Percentiles rank a stretch among this genome's conserved stretches.
These are phyloP conservation scores for Colletotrichum salicis DNA, from an alignment of 2,329 filamentous ascomycete genomes.

Conservation along the genomic window DNA sequence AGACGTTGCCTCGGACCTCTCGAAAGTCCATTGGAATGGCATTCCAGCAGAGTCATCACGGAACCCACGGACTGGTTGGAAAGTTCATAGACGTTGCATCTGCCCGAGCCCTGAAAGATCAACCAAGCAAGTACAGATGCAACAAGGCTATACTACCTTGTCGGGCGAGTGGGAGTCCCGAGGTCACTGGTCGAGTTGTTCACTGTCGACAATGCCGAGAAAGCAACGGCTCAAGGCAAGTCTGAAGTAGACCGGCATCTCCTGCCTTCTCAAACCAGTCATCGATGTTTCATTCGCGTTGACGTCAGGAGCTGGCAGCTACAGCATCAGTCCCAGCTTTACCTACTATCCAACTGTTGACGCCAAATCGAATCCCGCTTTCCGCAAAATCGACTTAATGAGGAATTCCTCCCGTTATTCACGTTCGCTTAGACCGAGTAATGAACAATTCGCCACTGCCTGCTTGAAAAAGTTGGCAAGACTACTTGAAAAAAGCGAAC, in stretches of 20 bases:
- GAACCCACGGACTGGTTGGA: rapidly evolving
- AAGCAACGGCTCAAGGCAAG: background rate
- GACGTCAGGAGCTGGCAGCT: background rate
- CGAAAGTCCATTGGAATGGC: background rate
- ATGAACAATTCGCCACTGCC: background rate
- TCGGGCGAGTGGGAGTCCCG: background rate
- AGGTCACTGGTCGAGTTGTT: background rate
- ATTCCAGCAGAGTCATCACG: background rate
- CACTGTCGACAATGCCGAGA: background rate
- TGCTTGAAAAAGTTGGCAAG: background rate
- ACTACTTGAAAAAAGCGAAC: background rate
- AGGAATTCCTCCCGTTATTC: too few relatives aligned
- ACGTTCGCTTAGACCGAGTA: background rate
- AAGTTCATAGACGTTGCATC: background rate
- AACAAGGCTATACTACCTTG: background rate
- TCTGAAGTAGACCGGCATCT: background rate
- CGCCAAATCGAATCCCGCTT: background rate
- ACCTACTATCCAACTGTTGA: background rate
- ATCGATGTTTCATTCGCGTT: background rate
- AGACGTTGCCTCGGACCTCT: background rate
- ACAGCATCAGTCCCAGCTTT: background rate
- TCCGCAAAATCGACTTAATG: background rate
- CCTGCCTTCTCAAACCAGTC: background rate
- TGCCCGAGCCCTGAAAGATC: background rate
- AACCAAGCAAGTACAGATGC: background rate